Evolutionary conservation across 495 filamentous ascomycete species (phyloP).

Genomic region (Penicillium bialowiezense): DNA sequence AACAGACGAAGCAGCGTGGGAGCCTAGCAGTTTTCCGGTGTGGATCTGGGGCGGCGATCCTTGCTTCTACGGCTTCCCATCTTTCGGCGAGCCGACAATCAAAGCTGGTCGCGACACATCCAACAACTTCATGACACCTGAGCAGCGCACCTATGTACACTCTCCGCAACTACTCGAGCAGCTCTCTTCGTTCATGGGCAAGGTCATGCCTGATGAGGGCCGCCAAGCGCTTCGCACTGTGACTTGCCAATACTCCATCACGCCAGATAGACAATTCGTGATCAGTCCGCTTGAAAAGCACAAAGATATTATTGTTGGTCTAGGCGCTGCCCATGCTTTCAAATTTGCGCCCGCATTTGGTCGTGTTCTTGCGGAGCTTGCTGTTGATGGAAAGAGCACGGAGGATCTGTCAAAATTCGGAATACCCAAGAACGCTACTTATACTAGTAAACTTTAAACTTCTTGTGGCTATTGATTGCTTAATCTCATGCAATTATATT

Average conservation of each 20-base stretch:
- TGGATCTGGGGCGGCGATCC: slow-evolving; percentile 27
- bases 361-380: slow-evolving; percentile 26
- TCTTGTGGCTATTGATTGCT: no score
- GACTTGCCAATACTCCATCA: slow-evolving; percentile 30
- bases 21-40: slow-evolving; percentile 18
- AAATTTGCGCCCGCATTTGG: slow-evolving; percentile 32
- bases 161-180: slow-evolving; percentile 21
- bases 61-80: slow-evolving; percentile 28
- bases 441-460: slow-evolving; percentile 11
- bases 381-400: slow-evolving; percentile 24
- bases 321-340: slow-evolving; percentile 32
- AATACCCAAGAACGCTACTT: slow-evolving; percentile 4
- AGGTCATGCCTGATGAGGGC: slow-evolving; percentile 21
- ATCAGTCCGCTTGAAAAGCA: slow-evolving; percentile 25
- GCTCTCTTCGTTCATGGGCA: slow-evolving; percentile 17
- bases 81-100: slow-evolving; percentile 30
- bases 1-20: slow-evolving; percentile 13
- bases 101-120: slow-evolving; percentile 26
- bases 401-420: slow-evolving; percentile 31
- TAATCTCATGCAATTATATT: no score
- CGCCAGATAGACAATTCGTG: slow-evolving; percentile 26
- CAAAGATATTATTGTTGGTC: slow-evolving; percentile 24
- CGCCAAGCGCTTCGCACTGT: slow-evolving; percentile 26
- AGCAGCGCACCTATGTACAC: slow-evolving; percentile 26
- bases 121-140: slow-evolving; percentile 29